These are phyloP conservation scores for Aureobasidium lini DNA, from an alignment of 2,329 filamentous ascomycete genomes.

Conservation along the genomic window DNA sequence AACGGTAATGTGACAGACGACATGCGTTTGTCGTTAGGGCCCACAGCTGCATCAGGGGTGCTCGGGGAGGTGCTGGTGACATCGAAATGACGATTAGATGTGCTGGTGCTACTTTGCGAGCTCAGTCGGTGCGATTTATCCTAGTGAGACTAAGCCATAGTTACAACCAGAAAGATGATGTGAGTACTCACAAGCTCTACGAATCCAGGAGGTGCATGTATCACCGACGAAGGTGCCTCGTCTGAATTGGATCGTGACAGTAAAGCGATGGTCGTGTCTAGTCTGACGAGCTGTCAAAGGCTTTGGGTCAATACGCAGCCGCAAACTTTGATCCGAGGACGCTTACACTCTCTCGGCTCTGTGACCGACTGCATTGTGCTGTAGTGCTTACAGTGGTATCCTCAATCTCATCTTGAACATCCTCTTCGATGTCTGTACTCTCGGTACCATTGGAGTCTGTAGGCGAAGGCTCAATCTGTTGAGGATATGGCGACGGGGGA, in stretches of 20 bases:
- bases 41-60: constrained; percentile 27
- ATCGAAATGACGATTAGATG: constrained; percentile 27
- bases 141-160: background rate
- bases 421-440: constrained; percentile 77
- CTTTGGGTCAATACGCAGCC: constrained; percentile 9
- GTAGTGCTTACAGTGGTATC: background rate
- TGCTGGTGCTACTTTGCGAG: constrained; percentile 18
- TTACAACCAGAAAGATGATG: background rate
- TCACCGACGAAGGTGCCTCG: constrained; percentile 81
- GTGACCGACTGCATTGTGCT: constrained; percentile 23
- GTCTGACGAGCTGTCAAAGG: constrained; percentile 29
- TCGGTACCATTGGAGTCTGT: constrained; percentile 81
- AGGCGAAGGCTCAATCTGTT: constrained; percentile 68
- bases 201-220: constrained; percentile 82
- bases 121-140: constrained; percentile 10
- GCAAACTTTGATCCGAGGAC: background rate
- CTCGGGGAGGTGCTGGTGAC: constrained; percentile 30
- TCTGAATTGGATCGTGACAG: constrained; percentile 48
- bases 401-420: constrained; percentile 52
- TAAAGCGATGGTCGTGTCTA: constrained; percentile 38
- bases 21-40: constrained; percentile 21
- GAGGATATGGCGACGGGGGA: constrained; percentile 48
- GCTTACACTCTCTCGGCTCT: constrained; percentile 26
- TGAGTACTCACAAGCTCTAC: constrained; percentile 60
- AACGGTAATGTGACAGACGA: constrained; percentile 53